These are phyloP conservation scores for Puccinia coronata DNA, from an alignment of 1,284 basidiomycete genomes.

Conservation along the genomic window DNA sequence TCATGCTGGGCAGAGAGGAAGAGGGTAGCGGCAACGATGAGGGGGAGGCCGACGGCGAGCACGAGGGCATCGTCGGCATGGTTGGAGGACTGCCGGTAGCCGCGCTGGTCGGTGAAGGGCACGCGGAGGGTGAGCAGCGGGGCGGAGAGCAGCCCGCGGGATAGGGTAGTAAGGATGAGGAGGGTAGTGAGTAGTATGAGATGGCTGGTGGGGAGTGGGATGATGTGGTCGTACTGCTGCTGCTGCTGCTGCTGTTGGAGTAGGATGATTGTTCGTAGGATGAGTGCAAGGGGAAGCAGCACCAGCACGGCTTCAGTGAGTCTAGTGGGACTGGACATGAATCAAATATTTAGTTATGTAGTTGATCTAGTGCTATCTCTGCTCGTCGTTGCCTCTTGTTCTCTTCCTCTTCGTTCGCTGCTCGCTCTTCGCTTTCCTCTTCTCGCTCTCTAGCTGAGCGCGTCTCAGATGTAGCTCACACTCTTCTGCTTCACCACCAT, in stretches of 20 bases:
- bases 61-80: slow-evolving; percentile 56
- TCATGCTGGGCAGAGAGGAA: slow-evolving; percentile 53
- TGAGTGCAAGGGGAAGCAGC: background rate
- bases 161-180: background rate
- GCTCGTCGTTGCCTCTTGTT: too few relatives aligned
- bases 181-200: slow-evolving; percentile 2
- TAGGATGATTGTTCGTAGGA: background rate
- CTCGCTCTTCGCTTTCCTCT: background rate
- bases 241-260: too few relatives aligned
- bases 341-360: background rate
- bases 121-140: slow-evolving; percentile 31
- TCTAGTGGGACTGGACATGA: too few relatives aligned
- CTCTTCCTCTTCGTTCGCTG: background rate
- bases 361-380: background rate
- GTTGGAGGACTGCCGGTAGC: slow-evolving; percentile 54
- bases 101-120: slow-evolving; percentile 57
- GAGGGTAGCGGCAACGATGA: slow-evolving; percentile 54
- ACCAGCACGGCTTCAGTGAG: background rate
- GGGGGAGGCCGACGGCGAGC: slow-evolving; percentile 53
- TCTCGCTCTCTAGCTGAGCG: slow-evolving; percentile 22
- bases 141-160: too few relatives aligned
- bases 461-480: slow-evolving; percentile 26
- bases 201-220: slow-evolving; percentile 6
- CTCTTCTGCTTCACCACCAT: background rate
- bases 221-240: too few relatives aligned